These are phyloP conservation scores for Corrigiola litoralis DNA, from an alignment of 179 eudicot species.

Conservation along the genomic window DNA sequence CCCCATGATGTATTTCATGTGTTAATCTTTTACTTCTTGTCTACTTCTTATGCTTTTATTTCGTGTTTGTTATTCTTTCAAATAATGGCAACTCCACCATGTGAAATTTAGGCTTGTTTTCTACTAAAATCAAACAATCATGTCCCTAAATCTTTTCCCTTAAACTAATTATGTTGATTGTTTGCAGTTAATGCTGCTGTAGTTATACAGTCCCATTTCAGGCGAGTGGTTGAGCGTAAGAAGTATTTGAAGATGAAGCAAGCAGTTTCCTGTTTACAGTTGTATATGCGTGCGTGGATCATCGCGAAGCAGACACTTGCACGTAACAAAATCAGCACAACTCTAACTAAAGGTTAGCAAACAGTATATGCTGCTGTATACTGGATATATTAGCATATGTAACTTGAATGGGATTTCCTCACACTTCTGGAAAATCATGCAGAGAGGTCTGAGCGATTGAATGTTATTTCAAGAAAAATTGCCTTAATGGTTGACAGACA, in stretches of 20 bases:
- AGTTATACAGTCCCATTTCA: conserved; percentile 58
- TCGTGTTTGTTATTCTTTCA: not conserved
- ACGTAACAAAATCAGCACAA: conserved; percentile 16
- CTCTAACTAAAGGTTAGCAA: conserved; percentile 24
- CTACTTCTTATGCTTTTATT: too few relatives aligned
- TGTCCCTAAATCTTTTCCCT: not conserved
- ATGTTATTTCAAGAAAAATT: conserved; percentile 25
- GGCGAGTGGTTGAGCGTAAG: conserved; percentile 35
- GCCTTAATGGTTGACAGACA: conserved; percentile 49
- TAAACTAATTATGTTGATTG: conserved; percentile 10
- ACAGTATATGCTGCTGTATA: conserved; percentile 19
- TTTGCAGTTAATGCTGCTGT: conserved; percentile 61
- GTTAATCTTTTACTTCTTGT: too few relatives aligned
- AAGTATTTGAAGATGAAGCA: conserved; percentile 40
- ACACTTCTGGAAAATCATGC: conserved; percentile 17
- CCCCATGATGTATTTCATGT: too few relatives aligned
- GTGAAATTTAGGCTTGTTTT: not conserved
- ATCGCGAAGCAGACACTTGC: conserved; percentile 29
- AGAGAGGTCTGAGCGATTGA: conserved; percentile 32
- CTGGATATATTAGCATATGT: not conserved
- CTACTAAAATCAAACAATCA: not conserved
- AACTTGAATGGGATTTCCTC: not conserved
- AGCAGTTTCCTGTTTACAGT: conserved; percentile 46
- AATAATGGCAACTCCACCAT: not conserved
- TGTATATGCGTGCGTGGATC: conserved; percentile 53